Evolutionary conservation across 805 yeast genomes (phyloP), one percentile per base, ranked within the genome.

Genomic region (Metschnikowia cubensis): DNA sequence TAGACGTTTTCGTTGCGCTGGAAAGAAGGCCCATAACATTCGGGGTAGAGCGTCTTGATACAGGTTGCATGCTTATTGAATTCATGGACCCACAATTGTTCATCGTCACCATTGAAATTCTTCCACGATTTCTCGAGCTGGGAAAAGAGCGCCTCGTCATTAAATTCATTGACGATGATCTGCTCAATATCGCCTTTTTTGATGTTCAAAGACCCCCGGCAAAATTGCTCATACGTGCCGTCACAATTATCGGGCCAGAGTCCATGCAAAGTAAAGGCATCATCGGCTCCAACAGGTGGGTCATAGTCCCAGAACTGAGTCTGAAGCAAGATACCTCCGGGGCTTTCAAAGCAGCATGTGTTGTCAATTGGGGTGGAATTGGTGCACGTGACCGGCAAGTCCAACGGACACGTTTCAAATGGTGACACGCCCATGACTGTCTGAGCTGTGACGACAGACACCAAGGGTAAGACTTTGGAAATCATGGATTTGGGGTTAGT

Each of bases 281-380:
- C 65, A 35, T 60, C 59, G 21, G 66, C 47, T 21, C 75, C 74
- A 54, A 67, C 59, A 13, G 69, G 60, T 1, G 69, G 65, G 41
- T 62, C 57, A 54, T 64, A 68, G 58, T 68, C 71, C 73, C 77
- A 72, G 52, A 73, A 73, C 55, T 73, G 77, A 7, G 77, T 69
- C 49, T 65, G 72, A 55, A 73, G 61, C 51, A 73, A 58, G 18
- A 71, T 61, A 1, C 77, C 77, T 8, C 69, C 67, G 13, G 73
- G 73, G 34, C 62, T 56, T 49, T 73, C 77, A 54, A 72, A 73
- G 49, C 77, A 73, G 51, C 77, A 73, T 4, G 64, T 63, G 64
- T 89, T 83, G 0, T 65, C 69, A 2, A 81, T 72, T 2, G 71
- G 74, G 0, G 68, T 77, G 4, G 72, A 62, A 57, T 84, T 83